phyloP scores from a whole-genome alignment of 371 early-diverging fungal genomes.

The Zychaea mexicana region DNA sequence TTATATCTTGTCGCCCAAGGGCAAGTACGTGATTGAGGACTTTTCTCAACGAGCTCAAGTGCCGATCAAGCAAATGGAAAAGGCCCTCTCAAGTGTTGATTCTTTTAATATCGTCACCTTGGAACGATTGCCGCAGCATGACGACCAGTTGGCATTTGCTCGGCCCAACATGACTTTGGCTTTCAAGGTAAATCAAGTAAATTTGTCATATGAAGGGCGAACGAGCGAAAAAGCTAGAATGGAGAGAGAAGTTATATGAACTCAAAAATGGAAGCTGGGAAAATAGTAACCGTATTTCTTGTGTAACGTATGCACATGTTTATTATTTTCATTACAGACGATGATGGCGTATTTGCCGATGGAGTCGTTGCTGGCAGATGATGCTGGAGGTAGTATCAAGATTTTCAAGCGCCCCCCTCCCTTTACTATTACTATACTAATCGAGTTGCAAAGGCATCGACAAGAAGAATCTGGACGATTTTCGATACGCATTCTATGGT shows the following conservation, averaged over 20 bases:
- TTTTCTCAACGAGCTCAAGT: conserved; percentile 41
- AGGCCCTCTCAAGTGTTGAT: conserved; percentile 18
- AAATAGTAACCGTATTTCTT: background rate
- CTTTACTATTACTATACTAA: background rate
- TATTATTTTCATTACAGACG: too few relatives aligned
- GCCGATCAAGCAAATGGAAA: conserved; percentile 30
- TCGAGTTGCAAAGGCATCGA: conserved; percentile 20
- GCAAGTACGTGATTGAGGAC: conserved; percentile 48
- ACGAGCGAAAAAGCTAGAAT: background rate
- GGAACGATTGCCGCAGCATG: conserved; percentile 40
- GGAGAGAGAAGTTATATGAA: background rate
- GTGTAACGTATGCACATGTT: background rate
- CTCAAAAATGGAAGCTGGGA: background rate
- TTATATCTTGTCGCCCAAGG: conserved; percentile 55
- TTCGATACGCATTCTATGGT: conserved; percentile 35
- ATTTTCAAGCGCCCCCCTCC: too few relatives aligned
- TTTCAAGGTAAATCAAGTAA: conserved; percentile 33
- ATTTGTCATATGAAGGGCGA: too few relatives aligned
- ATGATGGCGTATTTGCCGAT: conserved; percentile 56
- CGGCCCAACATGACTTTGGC: conserved; percentile 54
- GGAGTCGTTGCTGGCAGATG: conserved; percentile 38
- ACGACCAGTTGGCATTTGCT: conserved; percentile 44
- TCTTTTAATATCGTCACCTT: conserved; percentile 28
- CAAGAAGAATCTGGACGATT: conserved; percentile 19
- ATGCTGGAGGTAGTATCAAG: conserved; percentile 37